Conservation (phyloP, 371 early-diverging fungal species). For the Lichtheimia ramosa region DNA sequence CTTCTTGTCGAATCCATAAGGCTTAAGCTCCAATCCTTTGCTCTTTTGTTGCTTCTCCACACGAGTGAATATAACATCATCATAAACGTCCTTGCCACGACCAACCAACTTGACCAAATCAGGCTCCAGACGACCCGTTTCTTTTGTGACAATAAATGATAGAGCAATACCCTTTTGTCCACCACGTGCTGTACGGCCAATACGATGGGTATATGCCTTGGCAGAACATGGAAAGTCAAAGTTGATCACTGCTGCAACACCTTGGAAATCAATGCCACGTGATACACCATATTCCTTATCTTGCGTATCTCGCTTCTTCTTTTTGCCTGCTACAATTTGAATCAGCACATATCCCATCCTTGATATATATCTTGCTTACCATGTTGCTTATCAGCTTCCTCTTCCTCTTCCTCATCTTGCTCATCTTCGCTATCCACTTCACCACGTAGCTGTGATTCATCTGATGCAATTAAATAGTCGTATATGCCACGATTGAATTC, state of each 20-base stretch:
- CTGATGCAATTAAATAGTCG: conserved; percentile 95
- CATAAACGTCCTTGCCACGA: conserved; percentile 47
- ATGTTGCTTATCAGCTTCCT: conserved; percentile 18
- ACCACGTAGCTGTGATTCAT: conserved; percentile 76
- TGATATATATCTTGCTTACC: background rate
- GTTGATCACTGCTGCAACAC: conserved; percentile 94
- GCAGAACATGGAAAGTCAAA: conserved; percentile 95
- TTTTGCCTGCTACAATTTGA: conserved; percentile 17
- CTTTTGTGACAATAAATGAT: conserved; percentile 73
- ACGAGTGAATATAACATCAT: conserved; percentile 70
- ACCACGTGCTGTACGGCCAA: conserved; percentile 97
- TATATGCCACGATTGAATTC: conserved; percentile 98
- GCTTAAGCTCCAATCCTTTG: conserved; percentile 65
- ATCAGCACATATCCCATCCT: background rate
- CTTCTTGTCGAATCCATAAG: conserved; percentile 86
- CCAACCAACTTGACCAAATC: conserved; percentile 31
- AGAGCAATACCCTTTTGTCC: conserved; percentile 88
- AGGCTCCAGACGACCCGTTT: conserved; percentile 28
- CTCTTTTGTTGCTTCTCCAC: conserved; percentile 71
- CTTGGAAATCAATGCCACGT: conserved; percentile 96
- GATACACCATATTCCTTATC: conserved; percentile 95
- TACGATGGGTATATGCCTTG: conserved; percentile 94
- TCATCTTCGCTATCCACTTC: conserved; percentile 65
- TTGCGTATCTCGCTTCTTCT: conserved; percentile 48
- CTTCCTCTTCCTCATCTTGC: conserved; percentile 31